Evolutionary conservation across 768 basidiomycete species (phyloP).

Genomic region (Bullera alba): DNA sequence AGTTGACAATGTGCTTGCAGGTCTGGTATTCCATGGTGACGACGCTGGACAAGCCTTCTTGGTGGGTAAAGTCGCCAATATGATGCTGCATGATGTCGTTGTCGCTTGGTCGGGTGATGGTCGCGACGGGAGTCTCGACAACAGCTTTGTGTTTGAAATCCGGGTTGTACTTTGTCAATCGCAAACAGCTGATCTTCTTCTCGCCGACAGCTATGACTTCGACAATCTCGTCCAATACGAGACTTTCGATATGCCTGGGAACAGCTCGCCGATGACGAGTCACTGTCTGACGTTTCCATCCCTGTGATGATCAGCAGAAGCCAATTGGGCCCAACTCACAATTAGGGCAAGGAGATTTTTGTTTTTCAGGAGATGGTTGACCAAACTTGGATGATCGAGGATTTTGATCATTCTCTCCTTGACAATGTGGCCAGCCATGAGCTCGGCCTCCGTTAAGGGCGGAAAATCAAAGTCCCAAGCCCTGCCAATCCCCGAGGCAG

Average conservation of each 20-base stretch:
- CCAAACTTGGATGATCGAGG: constrained; percentile 29
- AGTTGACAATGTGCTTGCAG: constrained; percentile 10
- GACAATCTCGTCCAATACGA: constrained; percentile 22
- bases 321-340: constrained; percentile 10
- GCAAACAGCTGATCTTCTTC: constrained; percentile 15
- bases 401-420: constrained; percentile 28
- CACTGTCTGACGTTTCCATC: constrained; percentile 13
- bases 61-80: neutral
- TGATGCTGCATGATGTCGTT: neutral
- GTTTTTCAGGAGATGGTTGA: constrained; percentile 26
- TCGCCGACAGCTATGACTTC: constrained; percentile 26
- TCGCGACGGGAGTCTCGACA: neutral
- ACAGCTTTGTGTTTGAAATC: constrained; percentile 7
- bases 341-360: constrained; percentile 18
- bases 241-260: constrained; percentile 12
- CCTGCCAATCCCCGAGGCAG: neutral
- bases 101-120: neutral
- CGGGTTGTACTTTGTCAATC: constrained; percentile 34
- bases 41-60: constrained; percentile 9
- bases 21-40: constrained; percentile 18
- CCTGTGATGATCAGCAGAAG: constrained; percentile 13
- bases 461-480: constrained; percentile 16
- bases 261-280: constrained; percentile 23
- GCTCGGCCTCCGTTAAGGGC: constrained; percentile 21
- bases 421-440: constrained; percentile 27